phyloP scores from a whole-genome alignment of 306 rosid genomes.

The Cucurbita maxima region DNA sequence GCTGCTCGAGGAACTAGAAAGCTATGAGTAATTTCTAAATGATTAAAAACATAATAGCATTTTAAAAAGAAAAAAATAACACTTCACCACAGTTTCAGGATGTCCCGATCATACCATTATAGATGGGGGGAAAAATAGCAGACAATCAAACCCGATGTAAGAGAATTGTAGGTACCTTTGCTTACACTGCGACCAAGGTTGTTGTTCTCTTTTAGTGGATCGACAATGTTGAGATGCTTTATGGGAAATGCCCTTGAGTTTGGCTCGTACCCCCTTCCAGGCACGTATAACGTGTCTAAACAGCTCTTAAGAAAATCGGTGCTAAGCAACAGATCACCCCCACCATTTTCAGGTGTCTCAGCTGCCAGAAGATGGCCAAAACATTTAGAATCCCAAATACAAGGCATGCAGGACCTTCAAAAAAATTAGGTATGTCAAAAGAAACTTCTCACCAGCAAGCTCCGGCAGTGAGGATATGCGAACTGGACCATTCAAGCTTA shows the following conservation, averaged over 20 bases:
- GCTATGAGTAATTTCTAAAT: not conserved
- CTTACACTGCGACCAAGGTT: constrained; percentile 93
- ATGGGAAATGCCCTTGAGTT: constrained; percentile 37
- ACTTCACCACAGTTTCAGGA: not conserved
- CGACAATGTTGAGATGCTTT: constrained; percentile 78
- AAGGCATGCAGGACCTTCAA: not conserved
- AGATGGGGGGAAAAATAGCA: not conserved
- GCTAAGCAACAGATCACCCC: constrained; percentile 36
- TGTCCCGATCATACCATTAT: not conserved
- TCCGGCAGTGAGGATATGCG: constrained; percentile 53
- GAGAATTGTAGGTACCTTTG: constrained; percentile 33
- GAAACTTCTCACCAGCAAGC: constrained; percentile 40
- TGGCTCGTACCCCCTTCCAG: constrained; percentile 40
- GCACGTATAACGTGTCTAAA: constrained; percentile 49
- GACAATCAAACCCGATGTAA: not conserved
- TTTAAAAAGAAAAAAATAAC: not conserved
- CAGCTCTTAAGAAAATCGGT: constrained; percentile 60
- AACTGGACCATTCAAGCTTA: constrained; percentile 78
- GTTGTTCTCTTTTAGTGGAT: constrained; percentile 83
- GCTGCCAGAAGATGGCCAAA: constrained; percentile 20
- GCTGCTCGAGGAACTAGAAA: not conserved
- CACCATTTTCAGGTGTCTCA: constrained; percentile 50
- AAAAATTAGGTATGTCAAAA: not conserved
- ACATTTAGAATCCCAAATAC: not conserved
- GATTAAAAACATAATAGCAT: not conserved